Evolutionary conservation across 768 basidiomycete species (phyloP).

Genomic region (Sporobolomyces pararoseus): DNA sequence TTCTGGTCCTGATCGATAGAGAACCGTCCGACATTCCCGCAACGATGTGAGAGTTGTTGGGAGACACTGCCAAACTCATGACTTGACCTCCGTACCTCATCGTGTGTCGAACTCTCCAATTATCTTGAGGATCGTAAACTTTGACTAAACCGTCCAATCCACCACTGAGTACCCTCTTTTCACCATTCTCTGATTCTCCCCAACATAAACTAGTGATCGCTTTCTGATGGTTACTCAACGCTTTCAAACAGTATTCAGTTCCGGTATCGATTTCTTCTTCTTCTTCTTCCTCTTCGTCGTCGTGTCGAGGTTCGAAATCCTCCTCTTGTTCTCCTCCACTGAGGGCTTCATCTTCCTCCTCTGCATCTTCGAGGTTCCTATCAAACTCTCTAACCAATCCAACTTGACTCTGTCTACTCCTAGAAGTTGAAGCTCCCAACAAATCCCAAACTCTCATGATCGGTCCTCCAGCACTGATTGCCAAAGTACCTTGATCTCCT

Average conservation of each 20-base stretch:
- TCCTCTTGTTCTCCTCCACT: neutral
- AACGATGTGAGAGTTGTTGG: conserved; percentile 92
- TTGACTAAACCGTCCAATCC: conserved; percentile 97
- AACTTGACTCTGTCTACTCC: neutral
- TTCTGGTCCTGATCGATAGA: conserved; percentile 84
- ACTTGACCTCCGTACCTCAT: conserved; percentile 96
- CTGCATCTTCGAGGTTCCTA: neutral
- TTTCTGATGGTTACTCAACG: conserved; percentile 96
- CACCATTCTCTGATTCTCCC: conserved; percentile 56
- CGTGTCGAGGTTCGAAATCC: too few relatives aligned
- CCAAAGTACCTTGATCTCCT: conserved; percentile 78
- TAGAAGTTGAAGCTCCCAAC: conserved; percentile 62
- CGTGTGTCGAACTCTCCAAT: conserved; percentile 92
- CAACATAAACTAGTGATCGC: conserved; percentile 73
- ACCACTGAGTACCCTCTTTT: conserved; percentile 78
- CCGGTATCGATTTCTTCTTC: conserved; percentile 36
- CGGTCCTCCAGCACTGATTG: conserved; percentile 80
- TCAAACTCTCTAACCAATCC: neutral
- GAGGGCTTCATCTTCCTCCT: neutral
- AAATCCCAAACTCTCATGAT: conserved; percentile 94
- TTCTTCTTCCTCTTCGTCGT: neutral
- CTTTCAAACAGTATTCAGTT: conserved; percentile 69
- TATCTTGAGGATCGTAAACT: conserved; percentile 83
- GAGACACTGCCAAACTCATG: conserved; percentile 88
- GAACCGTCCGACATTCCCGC: conserved; percentile 98